Conservation (phyloP, 306 rosid species). For the Glycyrrhiza uralensis region DNA sequence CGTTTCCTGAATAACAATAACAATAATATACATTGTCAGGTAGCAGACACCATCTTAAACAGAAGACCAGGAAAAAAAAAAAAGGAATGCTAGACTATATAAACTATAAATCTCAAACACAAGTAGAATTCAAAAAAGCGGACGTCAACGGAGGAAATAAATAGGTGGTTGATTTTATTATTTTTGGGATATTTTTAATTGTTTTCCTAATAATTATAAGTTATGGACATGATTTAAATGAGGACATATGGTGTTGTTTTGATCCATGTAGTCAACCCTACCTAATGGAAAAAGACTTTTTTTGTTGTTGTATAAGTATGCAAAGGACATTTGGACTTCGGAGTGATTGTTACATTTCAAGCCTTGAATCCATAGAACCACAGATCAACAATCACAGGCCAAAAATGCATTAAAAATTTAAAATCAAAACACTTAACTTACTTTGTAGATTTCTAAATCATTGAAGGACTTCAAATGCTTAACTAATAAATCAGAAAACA, state of each 20-base stretch:
- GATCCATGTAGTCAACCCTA: too few relatives aligned
- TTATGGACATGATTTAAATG: not conserved
- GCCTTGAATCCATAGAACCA: not conserved
- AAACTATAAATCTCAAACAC: not conserved
- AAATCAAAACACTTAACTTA: not conserved
- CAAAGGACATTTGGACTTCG: not conserved
- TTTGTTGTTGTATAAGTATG: not conserved
- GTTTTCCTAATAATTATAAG: not conserved
- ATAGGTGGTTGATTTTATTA: not conserved
- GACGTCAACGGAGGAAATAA: not conserved
- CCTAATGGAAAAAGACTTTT: too few relatives aligned
- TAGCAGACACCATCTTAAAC: not conserved
- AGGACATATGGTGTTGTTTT: too few relatives aligned
- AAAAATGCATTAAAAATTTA: not conserved
- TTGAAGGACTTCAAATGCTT: not conserved
- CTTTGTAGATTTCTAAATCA: not conserved
- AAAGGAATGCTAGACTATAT: not conserved
- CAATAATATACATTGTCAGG: constrained; percentile 12
- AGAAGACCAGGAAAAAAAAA: not conserved
- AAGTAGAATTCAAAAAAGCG: not conserved
- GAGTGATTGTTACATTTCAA: not conserved
- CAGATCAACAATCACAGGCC: not conserved
- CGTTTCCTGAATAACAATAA: constrained; percentile 46
- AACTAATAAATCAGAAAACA: not conserved
- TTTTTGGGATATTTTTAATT: too few relatives aligned